Base-by-base conservation (phyloP, 106 monocot genomes). In the Dendrobium huoshanense region DNA sequence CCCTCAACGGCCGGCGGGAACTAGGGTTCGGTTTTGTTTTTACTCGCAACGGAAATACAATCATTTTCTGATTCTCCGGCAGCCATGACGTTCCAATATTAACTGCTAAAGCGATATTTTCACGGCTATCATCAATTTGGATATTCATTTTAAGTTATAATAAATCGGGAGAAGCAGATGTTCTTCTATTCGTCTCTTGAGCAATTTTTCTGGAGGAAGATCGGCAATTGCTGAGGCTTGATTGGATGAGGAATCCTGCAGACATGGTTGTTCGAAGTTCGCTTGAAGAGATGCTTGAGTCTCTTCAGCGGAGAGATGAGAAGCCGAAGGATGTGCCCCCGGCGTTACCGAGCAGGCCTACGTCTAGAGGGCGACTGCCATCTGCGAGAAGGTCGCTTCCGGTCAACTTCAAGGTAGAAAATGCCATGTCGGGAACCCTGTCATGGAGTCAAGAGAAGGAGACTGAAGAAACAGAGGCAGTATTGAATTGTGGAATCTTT, bases 251-350 rank as follows among this genome's bases (percentile, higher is more conserved):
- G 15, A 73, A 17, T 20, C 42, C 73, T 2, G 13, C 73, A 42
- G 73, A 13, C 42, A 42, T 55, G 67, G 41, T 77, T 15, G 65
- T 31, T 45, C 78, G 79, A 41, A 89, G 89, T 58, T 86, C 84
- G 25, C 45, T 89, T 44, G 89, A 89, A 72, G 86, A 81, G 49
- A 89, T 89, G 89, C 77, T 89, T 20, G 84, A 89, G 49, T 65
- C 82, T 7, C 73, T 89, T 15, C 78, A 55, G 82, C n/a, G 49
- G 65, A 81, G 79, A 45, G 89, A 87, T 54, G 82, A 79, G 51
- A 80, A 82, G 65, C 86, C 82, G n/a, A 87, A 74, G 82, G 87
- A 86, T 68, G 29, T 82, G 76, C 84, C 86, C 3, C 89, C 89
- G 27, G 84, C 84, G 10, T 75, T 89, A 79, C 89, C 89, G 22